Evolutionary conservation across 306 rosid species (phyloP).

Genomic region (Albizia julibrissin): DNA sequence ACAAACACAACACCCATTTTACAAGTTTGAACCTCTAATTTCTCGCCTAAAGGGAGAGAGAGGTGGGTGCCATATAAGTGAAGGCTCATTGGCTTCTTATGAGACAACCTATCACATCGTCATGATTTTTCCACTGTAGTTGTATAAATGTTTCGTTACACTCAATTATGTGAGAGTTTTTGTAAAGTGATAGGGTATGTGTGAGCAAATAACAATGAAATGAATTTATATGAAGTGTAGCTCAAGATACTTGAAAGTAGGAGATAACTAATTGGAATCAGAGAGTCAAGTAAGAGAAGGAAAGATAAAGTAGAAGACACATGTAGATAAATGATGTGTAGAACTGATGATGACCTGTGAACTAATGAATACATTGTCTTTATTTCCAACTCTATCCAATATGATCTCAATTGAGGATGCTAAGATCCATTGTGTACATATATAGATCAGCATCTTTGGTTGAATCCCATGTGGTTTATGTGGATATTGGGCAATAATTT

Average conservation of each 20-base stretch:
- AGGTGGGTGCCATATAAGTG: too few relatives aligned
- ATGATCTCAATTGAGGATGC: constrained; percentile 10
- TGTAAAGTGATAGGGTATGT: background rate
- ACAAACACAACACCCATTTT: too few relatives aligned
- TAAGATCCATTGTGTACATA: background rate
- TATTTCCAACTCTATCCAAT: constrained; percentile 31
- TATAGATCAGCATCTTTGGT: background rate
- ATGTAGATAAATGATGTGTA: background rate
- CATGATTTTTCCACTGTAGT: background rate
- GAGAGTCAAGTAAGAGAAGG: background rate
- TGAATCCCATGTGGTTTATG: constrained; percentile 13
- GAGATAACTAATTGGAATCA: background rate
- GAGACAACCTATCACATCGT: background rate
- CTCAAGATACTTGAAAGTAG: background rate
- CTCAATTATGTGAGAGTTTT: background rate
- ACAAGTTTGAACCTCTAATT: too few relatives aligned
- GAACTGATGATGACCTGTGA: constrained; percentile 18
- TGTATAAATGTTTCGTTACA: background rate
- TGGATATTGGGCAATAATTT: background rate
- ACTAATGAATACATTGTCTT: constrained; percentile 19
- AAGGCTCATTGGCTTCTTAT: background rate
- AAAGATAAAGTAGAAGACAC: background rate
- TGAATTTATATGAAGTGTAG: background rate
- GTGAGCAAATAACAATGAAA: background rate
- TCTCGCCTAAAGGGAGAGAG: too few relatives aligned